Conservation (phyloP, 306 rosid species). For the Astragalus membranaceus region DNA sequence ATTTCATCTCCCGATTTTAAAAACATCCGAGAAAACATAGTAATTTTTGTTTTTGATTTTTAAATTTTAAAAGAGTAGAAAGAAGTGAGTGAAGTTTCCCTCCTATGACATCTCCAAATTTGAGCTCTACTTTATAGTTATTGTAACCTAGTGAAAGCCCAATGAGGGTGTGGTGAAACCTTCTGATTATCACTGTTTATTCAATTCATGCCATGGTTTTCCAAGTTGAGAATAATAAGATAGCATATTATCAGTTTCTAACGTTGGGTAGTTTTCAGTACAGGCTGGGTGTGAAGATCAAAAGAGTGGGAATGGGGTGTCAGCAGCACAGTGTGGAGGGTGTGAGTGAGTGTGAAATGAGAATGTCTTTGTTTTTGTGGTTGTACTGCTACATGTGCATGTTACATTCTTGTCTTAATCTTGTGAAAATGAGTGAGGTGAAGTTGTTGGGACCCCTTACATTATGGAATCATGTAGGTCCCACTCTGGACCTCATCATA, state of each 20-base stretch:
- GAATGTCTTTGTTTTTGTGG: constrained; percentile 5
- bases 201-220: constrained; percentile 14
- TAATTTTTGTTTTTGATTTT: neutral
- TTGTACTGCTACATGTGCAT: constrained; percentile 25
- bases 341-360: neutral
- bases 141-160: constrained; percentile 16
- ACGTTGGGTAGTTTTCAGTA: constrained; percentile 45
- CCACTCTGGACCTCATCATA: constrained; percentile 35
- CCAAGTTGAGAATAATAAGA: constrained; percentile 29
- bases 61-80: neutral
- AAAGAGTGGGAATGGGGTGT: neutral
- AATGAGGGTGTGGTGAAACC: constrained; percentile 15
- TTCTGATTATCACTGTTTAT: neutral
- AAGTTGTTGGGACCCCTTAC: constrained; percentile 17
- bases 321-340: neutral
- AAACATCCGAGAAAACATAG: neutral
- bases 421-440: constrained; percentile 17
- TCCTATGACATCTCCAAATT: constrained; percentile 16
- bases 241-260: constrained; percentile 10
- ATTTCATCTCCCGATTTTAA: neutral
- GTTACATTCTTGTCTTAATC: constrained; percentile 31
- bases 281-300: constrained; percentile 33
- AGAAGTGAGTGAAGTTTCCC: constrained; percentile 1
- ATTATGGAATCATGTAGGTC: constrained; percentile 27
- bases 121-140: neutral